A percentile compares a stretch with the other conserved stretches of the same genome.
These are phyloP conservation scores for Sinapis alba DNA, from an alignment of 441 rosid species.

Conservation along the genomic window DNA sequence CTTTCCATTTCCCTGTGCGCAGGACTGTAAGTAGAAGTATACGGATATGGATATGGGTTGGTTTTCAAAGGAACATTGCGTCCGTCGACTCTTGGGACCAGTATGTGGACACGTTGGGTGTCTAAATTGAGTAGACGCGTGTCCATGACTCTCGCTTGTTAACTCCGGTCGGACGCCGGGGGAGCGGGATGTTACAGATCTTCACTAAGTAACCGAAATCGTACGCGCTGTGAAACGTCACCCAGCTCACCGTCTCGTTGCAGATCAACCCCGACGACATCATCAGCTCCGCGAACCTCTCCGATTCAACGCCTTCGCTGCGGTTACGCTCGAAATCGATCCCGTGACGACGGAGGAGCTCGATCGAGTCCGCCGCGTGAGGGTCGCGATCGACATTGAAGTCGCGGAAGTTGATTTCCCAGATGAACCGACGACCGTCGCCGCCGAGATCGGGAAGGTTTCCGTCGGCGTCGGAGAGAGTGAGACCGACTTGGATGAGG, in stretches of 20 bases:
- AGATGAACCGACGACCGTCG: slow-evolving; percentile 52
- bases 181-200: no score
- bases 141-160: no score
- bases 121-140: no score
- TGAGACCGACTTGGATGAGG: slow-evolving; percentile 87
- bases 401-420: slow-evolving; percentile 88
- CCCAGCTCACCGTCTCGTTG: slow-evolving; percentile 82
- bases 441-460: slow-evolving; percentile 65
- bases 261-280: slow-evolving; percentile 90
- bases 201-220: slow-evolving; percentile 84
- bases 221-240: slow-evolving; percentile 93
- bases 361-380: slow-evolving; percentile 80
- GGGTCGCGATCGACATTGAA: slow-evolving; percentile 66
- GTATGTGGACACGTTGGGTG: no score
- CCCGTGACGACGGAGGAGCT: slow-evolving; percentile 74
- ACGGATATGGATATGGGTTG: no score
- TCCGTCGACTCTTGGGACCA: no score
- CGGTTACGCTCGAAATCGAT: slow-evolving; percentile 69
- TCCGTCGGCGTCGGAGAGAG: slow-evolving; percentile 79
- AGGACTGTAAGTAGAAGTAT: no score
- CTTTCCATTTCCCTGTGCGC: no score
- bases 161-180: no score
- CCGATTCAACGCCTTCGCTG: slow-evolving; percentile 61
- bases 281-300: slow-evolving; percentile 70
- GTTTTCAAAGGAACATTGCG: no score